Evolutionary conservation across 2,329 filamentous ascomycete genomes (phyloP).

Genomic region (Pestalotiopsis sp.): DNA sequence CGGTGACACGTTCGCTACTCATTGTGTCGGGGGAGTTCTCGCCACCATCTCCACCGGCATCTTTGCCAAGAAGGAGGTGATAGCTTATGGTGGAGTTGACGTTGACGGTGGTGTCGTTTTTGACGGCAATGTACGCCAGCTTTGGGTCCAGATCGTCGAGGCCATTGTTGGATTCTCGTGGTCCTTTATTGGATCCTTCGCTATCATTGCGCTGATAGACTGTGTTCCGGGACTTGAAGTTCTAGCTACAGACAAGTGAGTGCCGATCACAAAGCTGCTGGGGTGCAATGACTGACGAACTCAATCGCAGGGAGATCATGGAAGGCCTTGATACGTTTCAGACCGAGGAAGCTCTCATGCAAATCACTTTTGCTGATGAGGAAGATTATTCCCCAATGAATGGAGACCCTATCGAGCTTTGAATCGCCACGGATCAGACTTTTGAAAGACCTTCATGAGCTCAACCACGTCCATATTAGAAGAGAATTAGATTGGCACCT

Average conservation of each 20-base stretch:
- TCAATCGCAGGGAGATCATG: constrained; percentile 41
- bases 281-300: not conserved
- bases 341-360: constrained; percentile 49
- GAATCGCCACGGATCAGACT: not conserved
- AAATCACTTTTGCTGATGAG: constrained; percentile 30
- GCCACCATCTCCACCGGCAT: constrained; percentile 54
- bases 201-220: constrained; percentile 53
- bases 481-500: no score
- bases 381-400: constrained; percentile 24
- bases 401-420: constrained; percentile 20
- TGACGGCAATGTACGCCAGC: constrained; percentile 52
- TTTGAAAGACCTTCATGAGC: not conserved
- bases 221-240: constrained; percentile 56
- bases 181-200: constrained; percentile 51
- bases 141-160: constrained; percentile 54
- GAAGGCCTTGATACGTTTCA: constrained; percentile 52
- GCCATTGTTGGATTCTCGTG: constrained; percentile 53
- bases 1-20: constrained; percentile 58
- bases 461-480: not conserved
- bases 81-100: constrained; percentile 51
- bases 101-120: constrained; percentile 55
- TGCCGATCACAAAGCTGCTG: not conserved
- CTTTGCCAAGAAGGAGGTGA: constrained; percentile 53
- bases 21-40: constrained; percentile 53
- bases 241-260: constrained; percentile 54